A percentile compares a stretch with the other conserved stretches of the same genome.
These are phyloP conservation scores for Rubia balearica DNA, from an alignment of 305 asterid species.

Conservation along the genomic window DNA sequence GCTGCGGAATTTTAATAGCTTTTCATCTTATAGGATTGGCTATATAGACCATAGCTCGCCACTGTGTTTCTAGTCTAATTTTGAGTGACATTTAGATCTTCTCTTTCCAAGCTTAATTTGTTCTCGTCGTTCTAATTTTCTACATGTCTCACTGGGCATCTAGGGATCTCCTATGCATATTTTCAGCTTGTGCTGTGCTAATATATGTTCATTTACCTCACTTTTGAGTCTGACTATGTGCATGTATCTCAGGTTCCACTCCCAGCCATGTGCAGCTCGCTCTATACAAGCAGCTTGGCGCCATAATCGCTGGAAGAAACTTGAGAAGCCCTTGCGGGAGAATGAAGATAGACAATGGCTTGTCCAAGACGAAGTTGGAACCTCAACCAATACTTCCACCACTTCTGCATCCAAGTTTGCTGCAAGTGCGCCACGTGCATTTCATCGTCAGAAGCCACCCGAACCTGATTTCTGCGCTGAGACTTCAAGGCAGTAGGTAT, in stretches of 20 bases:
- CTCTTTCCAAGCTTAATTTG: no score
- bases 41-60: no score
- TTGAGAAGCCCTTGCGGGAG: conserved; percentile 30
- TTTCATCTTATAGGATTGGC: no score
- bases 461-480: conserved; percentile 49
- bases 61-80: no score
- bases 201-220: background rate
- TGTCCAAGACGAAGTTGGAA: conserved; percentile 25
- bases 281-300: conserved; percentile 64
- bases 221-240: background rate
- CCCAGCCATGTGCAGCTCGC: conserved; percentile 52
- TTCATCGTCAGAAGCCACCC: conserved; percentile 55
- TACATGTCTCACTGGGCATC: no score
- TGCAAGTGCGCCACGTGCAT: conserved; percentile 29
- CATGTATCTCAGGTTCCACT: conserved; percentile 29
- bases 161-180: no score
- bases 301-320: conserved; percentile 37
- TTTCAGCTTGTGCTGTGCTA: no score
- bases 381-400: conserved; percentile 32
- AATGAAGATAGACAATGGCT: conserved; percentile 35
- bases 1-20: background rate
- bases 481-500: background rate
- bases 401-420: conserved; percentile 50
- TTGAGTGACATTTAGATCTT: no score
- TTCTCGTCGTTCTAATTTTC: no score